phyloP scores from a whole-genome alignment of 768 basidiomycete species.

The Boletus fagicola region DNA sequence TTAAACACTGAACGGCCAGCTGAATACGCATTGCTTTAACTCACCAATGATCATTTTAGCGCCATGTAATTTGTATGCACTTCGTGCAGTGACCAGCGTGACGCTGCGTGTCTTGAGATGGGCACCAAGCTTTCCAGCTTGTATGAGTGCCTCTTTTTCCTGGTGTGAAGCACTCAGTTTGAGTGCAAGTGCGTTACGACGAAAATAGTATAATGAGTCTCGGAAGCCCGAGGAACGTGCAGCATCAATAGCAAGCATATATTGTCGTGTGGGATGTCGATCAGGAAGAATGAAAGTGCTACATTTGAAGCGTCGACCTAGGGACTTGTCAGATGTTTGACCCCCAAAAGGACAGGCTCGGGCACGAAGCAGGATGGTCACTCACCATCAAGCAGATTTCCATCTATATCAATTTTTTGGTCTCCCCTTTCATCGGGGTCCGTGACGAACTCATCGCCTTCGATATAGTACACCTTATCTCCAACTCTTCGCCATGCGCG shows the following conservation, averaged over 20 bases:
- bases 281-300: constrained; percentile 84
- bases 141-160: constrained; percentile 92
- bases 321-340: not conserved
- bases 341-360: not conserved
- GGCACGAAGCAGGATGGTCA: constrained; percentile 8
- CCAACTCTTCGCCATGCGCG: constrained; percentile 75
- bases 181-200: constrained; percentile 84
- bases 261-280: constrained; percentile 79
- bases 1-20: not conserved
- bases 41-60: constrained; percentile 84
- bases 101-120: constrained; percentile 90
- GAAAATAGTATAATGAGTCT: constrained; percentile 98
- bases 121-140: constrained; percentile 80
- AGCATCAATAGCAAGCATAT: constrained; percentile 97
- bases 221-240: constrained; percentile 94
- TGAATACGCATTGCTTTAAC: constrained; percentile 3
- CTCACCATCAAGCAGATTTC: constrained; percentile 82
- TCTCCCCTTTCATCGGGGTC: constrained; percentile 85
- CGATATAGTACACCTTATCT: constrained; percentile 72
- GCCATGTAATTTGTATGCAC: constrained; percentile 92
- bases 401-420: constrained; percentile 84
- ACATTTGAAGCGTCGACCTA: constrained; percentile 87
- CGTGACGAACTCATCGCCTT: constrained; percentile 86
- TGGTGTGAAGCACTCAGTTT: constrained; percentile 86
- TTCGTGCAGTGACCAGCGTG: constrained; percentile 88